Base-by-base conservation (phyloP, 1,284 basidiomycete species). In the Cystobasidium sp. region DNA sequence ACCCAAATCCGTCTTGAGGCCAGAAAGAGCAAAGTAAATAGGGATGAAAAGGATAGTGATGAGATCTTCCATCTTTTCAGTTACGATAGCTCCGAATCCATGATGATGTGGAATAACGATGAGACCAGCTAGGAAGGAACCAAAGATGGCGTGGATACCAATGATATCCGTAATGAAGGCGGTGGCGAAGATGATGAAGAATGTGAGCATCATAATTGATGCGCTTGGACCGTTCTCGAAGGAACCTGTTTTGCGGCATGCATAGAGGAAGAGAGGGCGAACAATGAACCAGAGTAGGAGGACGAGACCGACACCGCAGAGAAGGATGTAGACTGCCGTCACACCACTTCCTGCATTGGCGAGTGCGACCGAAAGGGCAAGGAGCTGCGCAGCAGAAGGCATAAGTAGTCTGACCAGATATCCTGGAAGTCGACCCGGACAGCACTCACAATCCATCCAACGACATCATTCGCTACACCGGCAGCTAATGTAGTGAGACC, bases 401-500 rank as follows among this genome's bases (percentile, higher is more conserved):
- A n/a, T 8, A 0, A 31, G 51, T 4, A 65, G 14, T 46, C 43
- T 20, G 47, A 0, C 44, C 47, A 22, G 41, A 9, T 63, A 14
- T 20, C 9, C 6, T 22, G 0, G 22, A n/a, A 18, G 39, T 22
- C 12, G n/a, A 16, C 44, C n/a, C 18, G 5, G 8, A 22, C 8
- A 3, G 1, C 9, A 39, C 69, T 64, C 43, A 70, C 41, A 14
- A 70, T 70, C 73, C 70, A 66, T 49, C 58, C 64, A 56, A 89
- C 85, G 56, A 89, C 86, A 77, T 90, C 95, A 83, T 97, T 97
- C 3, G 91, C 93, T 0, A 98, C 93, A 61, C 96, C 94, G 0
- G 96, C 96, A 0, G 92, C 92, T 4, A 99, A 88, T 4, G 93
- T 93, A 41, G 97, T 90, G 70, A 96, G 90, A 9, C 96, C 97